phyloP scores from a whole-genome alignment of 108 stramenopile species.

The Fragilaria radians region DNA sequence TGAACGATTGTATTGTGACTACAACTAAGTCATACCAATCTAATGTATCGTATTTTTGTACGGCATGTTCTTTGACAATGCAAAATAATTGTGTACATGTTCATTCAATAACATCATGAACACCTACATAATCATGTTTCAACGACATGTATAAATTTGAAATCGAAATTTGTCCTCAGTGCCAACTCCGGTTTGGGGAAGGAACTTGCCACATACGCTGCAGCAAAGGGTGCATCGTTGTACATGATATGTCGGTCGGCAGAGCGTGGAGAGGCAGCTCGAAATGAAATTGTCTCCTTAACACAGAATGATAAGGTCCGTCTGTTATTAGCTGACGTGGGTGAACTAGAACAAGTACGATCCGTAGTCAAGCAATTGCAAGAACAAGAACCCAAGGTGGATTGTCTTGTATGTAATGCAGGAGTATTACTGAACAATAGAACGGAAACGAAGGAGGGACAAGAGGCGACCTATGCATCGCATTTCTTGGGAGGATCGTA shows the following conservation, averaged over 20 bases:
- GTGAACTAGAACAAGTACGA: conserved; percentile 55
- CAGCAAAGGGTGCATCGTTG: conserved; percentile 74
- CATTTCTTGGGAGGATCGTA: conserved; percentile 81
- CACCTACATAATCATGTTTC: too few species aligned
- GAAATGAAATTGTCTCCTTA: conserved; percentile 54
- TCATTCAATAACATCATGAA: background rate
- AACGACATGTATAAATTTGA: background rate
- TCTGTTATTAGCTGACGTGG: conserved; percentile 52
- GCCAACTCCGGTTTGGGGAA: conserved; percentile 88
- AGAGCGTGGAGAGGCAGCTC: conserved; percentile 75
- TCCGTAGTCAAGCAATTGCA: conserved; percentile 43
- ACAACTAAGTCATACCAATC: background rate
- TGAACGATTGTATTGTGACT: too few species aligned
- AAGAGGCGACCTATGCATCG: conserved; percentile 85
- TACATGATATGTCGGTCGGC: conserved; percentile 89
- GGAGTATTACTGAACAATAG: conserved; percentile 84
- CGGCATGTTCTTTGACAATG: background rate
- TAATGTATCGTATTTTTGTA: background rate
- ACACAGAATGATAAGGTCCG: conserved; percentile 55
- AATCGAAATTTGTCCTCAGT: too few species aligned
- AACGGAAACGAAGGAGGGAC: conserved; percentile 67
- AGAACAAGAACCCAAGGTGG: conserved; percentile 52
- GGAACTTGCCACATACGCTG: conserved; percentile 77
- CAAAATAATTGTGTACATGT: background rate
- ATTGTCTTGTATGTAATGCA: conserved; percentile 89